A percentile compares a stretch with the other conserved stretches of the same genome.
Conservation (phyloP, 164 flowering plant genomes). For the Annona squamosa region DNA sequence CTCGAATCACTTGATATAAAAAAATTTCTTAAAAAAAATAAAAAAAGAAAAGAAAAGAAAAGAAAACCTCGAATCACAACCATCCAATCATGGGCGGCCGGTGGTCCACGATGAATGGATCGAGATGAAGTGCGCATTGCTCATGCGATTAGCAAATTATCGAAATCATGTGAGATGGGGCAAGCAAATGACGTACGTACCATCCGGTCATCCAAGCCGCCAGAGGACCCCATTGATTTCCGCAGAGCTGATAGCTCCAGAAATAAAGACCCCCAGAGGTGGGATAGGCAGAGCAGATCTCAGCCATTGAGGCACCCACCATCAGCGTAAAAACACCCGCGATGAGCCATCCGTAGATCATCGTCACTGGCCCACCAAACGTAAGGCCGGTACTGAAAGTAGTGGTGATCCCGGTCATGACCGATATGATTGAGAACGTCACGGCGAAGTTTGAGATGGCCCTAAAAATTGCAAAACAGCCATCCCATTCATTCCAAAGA, state of each 20-base stretch:
- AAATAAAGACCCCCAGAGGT: conserved; percentile 78
- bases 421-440: conserved; percentile 60
- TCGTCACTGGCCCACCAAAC: conserved; percentile 55
- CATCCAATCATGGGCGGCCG: no score
- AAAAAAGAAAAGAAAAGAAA: no score
- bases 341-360: conserved; percentile 61
- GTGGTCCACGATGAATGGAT: no score
- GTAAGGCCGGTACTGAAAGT: conserved; percentile 49
- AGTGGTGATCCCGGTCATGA: conserved; percentile 61
- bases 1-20: no score
- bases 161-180: no score
- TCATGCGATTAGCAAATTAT: no score
- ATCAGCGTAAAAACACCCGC: conserved; percentile 46
- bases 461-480: conserved; percentile 16
- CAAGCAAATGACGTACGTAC: conserved; percentile 18
- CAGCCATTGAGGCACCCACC: conserved; percentile 68
- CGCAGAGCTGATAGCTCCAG: conserved; percentile 65
- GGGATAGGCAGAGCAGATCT: conserved; percentile 74
- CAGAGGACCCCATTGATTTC: conserved; percentile 37
- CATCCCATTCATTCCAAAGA: background rate
- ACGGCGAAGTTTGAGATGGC: conserved; percentile 50
- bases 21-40: no score
- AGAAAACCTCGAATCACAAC: no score
- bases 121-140: no score
- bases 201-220: conserved; percentile 68